Conservation (phyloP, 805 yeast genomes). For the Millerago galiae region DNA sequence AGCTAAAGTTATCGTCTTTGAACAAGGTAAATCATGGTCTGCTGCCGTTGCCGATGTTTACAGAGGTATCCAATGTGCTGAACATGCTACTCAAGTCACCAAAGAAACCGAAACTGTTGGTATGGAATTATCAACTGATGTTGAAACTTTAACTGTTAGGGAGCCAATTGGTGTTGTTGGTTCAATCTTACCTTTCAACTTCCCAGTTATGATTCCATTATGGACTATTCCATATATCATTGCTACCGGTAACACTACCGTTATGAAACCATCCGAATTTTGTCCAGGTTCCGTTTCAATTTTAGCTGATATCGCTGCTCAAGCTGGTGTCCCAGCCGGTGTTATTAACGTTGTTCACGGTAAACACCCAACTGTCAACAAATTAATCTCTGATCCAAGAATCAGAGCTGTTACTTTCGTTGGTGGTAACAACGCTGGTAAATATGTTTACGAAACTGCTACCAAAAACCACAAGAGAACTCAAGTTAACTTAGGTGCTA, state of each 20-base stretch:
- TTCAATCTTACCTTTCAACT: constrained; percentile 74
- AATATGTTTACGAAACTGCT: constrained; percentile 62
- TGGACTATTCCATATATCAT: constrained; percentile 51
- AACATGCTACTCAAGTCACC: constrained; percentile 63
- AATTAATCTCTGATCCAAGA: constrained; percentile 63
- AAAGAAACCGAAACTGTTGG: constrained; percentile 57
- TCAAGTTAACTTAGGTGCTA: constrained; percentile 75
- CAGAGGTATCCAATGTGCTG: constrained; percentile 77
- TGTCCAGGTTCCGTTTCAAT: constrained; percentile 80
- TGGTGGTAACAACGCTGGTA: constrained; percentile 75
- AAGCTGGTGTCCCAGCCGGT: constrained; percentile 75
- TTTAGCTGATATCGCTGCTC: constrained; percentile 61
- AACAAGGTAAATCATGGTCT: constrained; percentile 72
- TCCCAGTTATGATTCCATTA: constrained; percentile 75
- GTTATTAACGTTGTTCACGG: constrained; percentile 71
- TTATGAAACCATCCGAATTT: constrained; percentile 64
- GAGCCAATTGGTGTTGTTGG: constrained; percentile 73
- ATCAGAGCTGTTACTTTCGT: constrained; percentile 74
- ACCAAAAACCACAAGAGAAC: constrained; percentile 66
- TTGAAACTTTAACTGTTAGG: constrained; percentile 69
- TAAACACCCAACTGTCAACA: constrained; percentile 64
- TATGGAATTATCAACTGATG: constrained; percentile 61
- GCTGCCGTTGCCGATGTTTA: constrained; percentile 74
- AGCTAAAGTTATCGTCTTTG: constrained; percentile 57
- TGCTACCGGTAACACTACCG: constrained; percentile 72